Base-by-base conservation (phyloP, 805 yeast species). In the Saccharomycopsis sp. region DNA sequence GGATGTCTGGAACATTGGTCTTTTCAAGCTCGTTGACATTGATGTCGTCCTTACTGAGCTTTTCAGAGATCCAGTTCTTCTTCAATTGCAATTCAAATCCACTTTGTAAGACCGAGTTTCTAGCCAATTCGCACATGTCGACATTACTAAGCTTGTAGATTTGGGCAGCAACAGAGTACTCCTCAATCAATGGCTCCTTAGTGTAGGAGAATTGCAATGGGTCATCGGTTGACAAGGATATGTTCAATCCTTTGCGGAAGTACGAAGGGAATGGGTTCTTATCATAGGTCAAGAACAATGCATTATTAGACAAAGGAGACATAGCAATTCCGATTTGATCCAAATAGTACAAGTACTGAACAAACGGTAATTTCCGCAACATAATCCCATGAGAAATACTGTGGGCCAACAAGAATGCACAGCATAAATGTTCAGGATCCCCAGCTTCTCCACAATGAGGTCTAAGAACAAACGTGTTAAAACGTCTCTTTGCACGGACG, bases 361-460 rank as follows among this genome's bases (percentile, higher is more conserved):
- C 85, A 71, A 89, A 91, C 54, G 99, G 99, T 57, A 96, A 81
- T 71, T 94, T 94, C 73, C 99, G 84, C 68, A 94, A 77, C 61
- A 93, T 72, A 57, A 94, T 96, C 59, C 99, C 99, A 70, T 94
- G 99, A 12, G 96, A 89, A 61, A 94, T 94, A 55, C 96, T 89
- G 68, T 93, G 96, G 0, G 97, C 85, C 0, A 94, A 83, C 67
- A 94, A 73, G 67, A 87, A 94, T 1, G 99, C 92, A 55, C 92
- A 81, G 52, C 92, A 89, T 68, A 96, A 78, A 75, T 94, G 99
- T 68, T 94, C 98, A 1, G 98, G 97, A 69, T 94, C 99, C 61
- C 99, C 99, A n/a, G 99, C 99, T 73, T 94, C 99, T 63, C 99
- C 99, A 65, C 97, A 89, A 72, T 94, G 99, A 2, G 99, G 99